phyloP scores from a whole-genome alignment of 257 asterid genomes.

The Ocimum tenuiflorum region DNA sequence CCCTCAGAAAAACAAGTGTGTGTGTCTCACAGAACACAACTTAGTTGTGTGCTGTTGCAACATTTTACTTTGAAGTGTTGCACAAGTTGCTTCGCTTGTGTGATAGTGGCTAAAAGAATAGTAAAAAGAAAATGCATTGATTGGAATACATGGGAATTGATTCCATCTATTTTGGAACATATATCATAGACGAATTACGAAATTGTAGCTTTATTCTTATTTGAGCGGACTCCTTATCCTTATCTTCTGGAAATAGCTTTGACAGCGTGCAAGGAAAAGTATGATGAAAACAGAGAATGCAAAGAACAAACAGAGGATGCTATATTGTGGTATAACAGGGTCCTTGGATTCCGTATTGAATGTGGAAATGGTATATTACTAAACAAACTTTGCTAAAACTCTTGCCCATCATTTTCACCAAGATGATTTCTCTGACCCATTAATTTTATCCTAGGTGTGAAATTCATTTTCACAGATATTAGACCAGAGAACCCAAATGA shows the following conservation, averaged over 20 bases:
- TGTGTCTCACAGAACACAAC: too few species aligned
- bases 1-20: too few species aligned
- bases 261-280: conserved; percentile 45
- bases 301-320: conserved; percentile 70
- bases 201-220: background rate
- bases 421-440: conserved; percentile 9
- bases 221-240: conserved; percentile 13
- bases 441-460: conserved; percentile 52
- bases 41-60: too few species aligned
- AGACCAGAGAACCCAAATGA: conserved; percentile 42
- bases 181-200: background rate
- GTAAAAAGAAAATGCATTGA: background rate
- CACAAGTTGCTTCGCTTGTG: too few species aligned
- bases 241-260: conserved; percentile 36
- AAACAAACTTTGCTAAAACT: conserved; percentile 3
- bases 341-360: conserved; percentile 84
- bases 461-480: conserved; percentile 70
- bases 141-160: background rate
- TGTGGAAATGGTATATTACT: conserved; percentile 63
- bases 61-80: too few species aligned
- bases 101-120: background rate
- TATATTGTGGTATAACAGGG: conserved; percentile 74
- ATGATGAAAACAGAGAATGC: conserved; percentile 37
- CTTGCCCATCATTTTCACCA: background rate
- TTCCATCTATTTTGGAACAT: background rate